Evolutionary conservation across 192 early-diverging fungal genomes (phyloP), one percentile per base, ranked within the genome.

Genomic region (Linnemannia hyalina): DNA sequence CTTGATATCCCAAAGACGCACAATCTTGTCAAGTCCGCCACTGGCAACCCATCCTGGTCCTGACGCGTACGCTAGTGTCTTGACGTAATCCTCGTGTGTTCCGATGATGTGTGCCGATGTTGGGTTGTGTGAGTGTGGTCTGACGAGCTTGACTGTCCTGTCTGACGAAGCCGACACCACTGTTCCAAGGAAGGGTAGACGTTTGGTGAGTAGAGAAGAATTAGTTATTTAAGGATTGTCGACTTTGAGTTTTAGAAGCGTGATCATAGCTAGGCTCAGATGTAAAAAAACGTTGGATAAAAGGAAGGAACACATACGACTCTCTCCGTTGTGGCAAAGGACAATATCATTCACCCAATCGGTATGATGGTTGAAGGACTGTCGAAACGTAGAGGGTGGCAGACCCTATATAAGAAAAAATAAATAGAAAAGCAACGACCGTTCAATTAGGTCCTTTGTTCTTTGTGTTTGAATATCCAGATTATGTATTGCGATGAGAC

Each of bases 301-400:
- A 46, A 8, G 6, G 52, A 20, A 46, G 57, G 23, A 23, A 70
- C 29, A 89, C 89, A 90, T 88, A 96, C 95, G 88, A 78, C 87
- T 88, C 60, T 91, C 90, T 72, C 91, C 92, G 57, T 91, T 81
- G 74, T 96, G 91, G 73, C 92, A 93, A 20, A 97, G 89, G 29
- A 93, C 93, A 65, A 99, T 92, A 75, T 98, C 98, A 87, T 99
- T 99, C 10, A 99, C 95, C 98, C 98, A 99, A 88, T 99, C 97
- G 10, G 93, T 95, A 80, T 99, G 98, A 70, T 95, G 92, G 81
- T 95, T 91, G 73, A 91, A 95, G 38, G 93, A 93, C 23, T 90
- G 91, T 18, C 93, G 88, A 79, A 93, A 93, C 3, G 93, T 93
- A 6, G 97, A 92, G 63, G 89, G 91, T 41, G 91, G 91, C 36